These are phyloP conservation scores for Salix caprea DNA, from an alignment of 345 rosid genomes.

Conservation along the genomic window DNA sequence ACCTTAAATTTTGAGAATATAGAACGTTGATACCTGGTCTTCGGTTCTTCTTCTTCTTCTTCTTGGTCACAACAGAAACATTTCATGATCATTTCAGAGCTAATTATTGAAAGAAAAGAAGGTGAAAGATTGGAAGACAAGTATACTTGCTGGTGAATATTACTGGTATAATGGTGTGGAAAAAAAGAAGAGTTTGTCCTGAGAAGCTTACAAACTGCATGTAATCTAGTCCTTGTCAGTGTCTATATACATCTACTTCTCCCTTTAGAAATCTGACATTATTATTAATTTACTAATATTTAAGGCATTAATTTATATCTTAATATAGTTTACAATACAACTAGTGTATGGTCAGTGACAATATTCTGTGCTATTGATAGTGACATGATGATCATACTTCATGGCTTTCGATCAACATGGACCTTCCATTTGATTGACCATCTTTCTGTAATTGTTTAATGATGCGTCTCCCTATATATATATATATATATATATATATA, in stretches of 20 bases:
- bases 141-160: background rate
- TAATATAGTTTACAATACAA: background rate
- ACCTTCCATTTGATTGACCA: background rate
- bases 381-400: background rate
- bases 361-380: background rate
- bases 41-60: constrained; percentile 17
- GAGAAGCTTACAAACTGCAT: background rate
- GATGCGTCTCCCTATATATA: background rate
- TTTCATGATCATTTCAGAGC: constrained; percentile 18
- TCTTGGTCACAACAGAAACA: constrained; percentile 22
- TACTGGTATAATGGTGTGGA: background rate
- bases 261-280: constrained; percentile 19
- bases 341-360: background rate
- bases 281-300: background rate
- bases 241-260: background rate
- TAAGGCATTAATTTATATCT: background rate
- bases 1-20: background rate
- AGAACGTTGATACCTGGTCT: constrained; percentile 15
- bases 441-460: background rate
- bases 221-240: constrained; percentile 13
- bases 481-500: too few species aligned
- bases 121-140: constrained; percentile 31
- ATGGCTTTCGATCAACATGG: background rate
- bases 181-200: background rate
- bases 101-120: background rate